Evolutionary conservation across 257 asterid genomes (phyloP).

Genomic region (Solanum okadae): DNA sequence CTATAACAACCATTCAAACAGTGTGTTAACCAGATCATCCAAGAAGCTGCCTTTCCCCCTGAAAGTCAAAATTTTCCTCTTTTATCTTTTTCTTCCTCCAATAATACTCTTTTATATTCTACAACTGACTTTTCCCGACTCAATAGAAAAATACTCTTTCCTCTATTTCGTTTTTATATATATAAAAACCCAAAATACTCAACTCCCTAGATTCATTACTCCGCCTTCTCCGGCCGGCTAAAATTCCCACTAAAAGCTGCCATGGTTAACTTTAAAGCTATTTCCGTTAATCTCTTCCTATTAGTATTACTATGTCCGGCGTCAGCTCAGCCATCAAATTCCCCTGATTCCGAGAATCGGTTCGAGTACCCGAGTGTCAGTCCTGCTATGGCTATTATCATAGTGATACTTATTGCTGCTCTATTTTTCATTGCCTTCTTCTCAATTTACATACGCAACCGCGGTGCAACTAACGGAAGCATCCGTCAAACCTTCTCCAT

Average conservation of each 20-base stretch:
- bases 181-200: background rate
- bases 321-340: background rate
- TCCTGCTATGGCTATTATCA: conserved; percentile 76
- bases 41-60: background rate
- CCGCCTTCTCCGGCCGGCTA: background rate
- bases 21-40: background rate
- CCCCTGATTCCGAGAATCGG: background rate
- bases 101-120: background rate
- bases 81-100: background rate
- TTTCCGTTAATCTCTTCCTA: background rate
- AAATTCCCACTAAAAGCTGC: background rate
- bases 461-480: conserved; percentile 25
- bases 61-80: background rate
- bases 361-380: conserved; percentile 18
- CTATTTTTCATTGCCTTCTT: conserved; percentile 74
- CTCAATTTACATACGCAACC: conserved; percentile 82
- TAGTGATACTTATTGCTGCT: conserved; percentile 59
- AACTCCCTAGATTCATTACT: background rate
- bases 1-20: too few species aligned
- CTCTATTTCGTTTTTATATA: background rate
- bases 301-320: background rate
- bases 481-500: conserved; percentile 31
- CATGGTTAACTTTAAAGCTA: background rate
- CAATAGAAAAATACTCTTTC: background rate
- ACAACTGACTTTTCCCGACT: background rate